Evolutionary conservation across 805 yeast genomes (phyloP).

Genomic region (Pichia cabralensis): DNA sequence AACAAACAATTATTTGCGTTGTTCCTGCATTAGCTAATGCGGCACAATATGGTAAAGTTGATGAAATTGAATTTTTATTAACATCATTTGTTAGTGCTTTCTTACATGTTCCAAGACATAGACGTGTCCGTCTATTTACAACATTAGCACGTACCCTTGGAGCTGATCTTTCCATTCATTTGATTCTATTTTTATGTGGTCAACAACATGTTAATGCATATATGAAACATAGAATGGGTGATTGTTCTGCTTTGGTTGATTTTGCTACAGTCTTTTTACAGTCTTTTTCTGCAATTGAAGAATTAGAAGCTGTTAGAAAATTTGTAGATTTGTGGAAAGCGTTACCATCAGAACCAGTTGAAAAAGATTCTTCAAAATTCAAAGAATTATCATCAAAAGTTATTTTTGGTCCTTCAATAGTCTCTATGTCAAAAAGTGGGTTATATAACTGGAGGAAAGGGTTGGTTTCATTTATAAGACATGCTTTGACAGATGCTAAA

Average conservation of each 20-base stretch:
- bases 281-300: slow-evolving; percentile 59
- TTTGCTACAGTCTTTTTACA: slow-evolving; percentile 64
- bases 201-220: slow-evolving; percentile 57
- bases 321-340: slow-evolving; percentile 43
- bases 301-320: slow-evolving; percentile 42
- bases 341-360: slow-evolving; percentile 35
- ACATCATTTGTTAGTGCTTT: slow-evolving; percentile 92
- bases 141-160: slow-evolving; percentile 73
- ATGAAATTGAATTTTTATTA: slow-evolving; percentile 74
- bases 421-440: slow-evolving; percentile 40
- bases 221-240: slow-evolving; percentile 49
- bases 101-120: slow-evolving; percentile 91
- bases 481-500: slow-evolving; percentile 33
- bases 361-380: slow-evolving; percentile 27
- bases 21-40: slow-evolving; percentile 74
- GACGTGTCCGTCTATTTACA: slow-evolving; percentile 77
- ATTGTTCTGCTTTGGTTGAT: slow-evolving; percentile 58
- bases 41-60: slow-evolving; percentile 34
- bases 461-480: slow-evolving; percentile 48
- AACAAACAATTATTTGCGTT: slow-evolving; percentile 80
- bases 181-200: slow-evolving; percentile 69
- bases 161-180: slow-evolving; percentile 52
- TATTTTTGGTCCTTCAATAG: slow-evolving; percentile 52
- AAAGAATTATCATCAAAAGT: slow-evolving; percentile 39
- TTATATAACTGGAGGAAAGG: slow-evolving; percentile 38